Evolutionary conservation across 2,329 filamentous ascomycete species (phyloP).

Genomic region (Talaromyces sp.): DNA sequence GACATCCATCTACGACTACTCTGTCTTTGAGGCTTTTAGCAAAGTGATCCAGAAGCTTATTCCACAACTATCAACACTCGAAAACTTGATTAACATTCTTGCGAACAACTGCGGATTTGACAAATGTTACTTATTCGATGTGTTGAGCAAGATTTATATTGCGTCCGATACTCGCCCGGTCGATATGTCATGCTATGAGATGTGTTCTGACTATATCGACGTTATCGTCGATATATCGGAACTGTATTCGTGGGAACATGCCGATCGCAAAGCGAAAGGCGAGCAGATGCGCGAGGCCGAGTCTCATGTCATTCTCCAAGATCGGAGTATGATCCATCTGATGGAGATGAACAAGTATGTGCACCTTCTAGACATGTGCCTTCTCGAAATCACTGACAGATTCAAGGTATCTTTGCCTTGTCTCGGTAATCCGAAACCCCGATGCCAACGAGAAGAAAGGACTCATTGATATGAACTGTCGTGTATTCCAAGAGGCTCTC

Average conservation of each 20-base stretch:
- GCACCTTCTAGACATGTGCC: neutral
- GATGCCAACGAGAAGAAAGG: slow-evolving; percentile 63
- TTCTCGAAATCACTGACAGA: slow-evolving; percentile 22
- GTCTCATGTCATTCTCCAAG: slow-evolving; percentile 62
- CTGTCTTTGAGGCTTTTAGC: slow-evolving; percentile 96
- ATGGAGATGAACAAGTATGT: slow-evolving; percentile 65
- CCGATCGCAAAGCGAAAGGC: slow-evolving; percentile 41
- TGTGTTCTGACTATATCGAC: slow-evolving; percentile 98
- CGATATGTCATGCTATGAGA: slow-evolving; percentile 95
- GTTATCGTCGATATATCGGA: slow-evolving; percentile 97
- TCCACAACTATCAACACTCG: slow-evolving; percentile 85
- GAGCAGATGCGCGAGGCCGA: slow-evolving; percentile 57
- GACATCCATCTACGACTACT: slow-evolving; percentile 97
- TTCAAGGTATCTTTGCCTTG: slow-evolving; percentile 60
- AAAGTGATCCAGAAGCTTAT: slow-evolving; percentile 98
- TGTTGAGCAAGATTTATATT: slow-evolving; percentile 97
- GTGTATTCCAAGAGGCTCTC: slow-evolving; percentile 62
- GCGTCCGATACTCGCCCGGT: slow-evolving; percentile 91
- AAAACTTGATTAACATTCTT: slow-evolving; percentile 89
- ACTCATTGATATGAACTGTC: slow-evolving; percentile 66
- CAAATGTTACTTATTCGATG: slow-evolving; percentile 97
- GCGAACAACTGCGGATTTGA: slow-evolving; percentile 93
- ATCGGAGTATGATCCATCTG: slow-evolving; percentile 62
- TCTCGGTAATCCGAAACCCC: slow-evolving; percentile 65
- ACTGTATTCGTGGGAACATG: slow-evolving; percentile 76